A percentile compares a stretch with the other conserved stretches of the same genome.
Conservation (phyloP, 495 filamentous ascomycete genomes). For the Haplographium delicatum region DNA sequence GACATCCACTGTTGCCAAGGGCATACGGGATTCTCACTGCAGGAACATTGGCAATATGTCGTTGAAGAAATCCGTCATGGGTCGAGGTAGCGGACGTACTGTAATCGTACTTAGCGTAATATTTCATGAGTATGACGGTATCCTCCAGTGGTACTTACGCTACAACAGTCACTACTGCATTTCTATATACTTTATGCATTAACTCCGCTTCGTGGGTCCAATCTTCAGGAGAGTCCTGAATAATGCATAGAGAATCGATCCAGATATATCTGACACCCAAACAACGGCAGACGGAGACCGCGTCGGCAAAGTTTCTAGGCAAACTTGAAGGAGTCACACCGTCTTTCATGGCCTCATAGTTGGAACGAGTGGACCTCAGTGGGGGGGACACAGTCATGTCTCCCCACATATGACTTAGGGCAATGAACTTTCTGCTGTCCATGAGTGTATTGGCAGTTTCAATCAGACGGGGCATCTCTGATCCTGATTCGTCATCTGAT, state of each 20-base stretch:
- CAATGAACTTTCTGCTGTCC: background rate
- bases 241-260: conserved; percentile 9
- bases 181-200: conserved; percentile 16
- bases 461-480: background rate
- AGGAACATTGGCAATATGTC: conserved; percentile 10
- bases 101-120: background rate
- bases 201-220: conserved; percentile 10
- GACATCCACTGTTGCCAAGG: background rate
- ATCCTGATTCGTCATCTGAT: background rate
- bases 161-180: conserved; percentile 17
- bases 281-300: background rate
- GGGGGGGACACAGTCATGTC: conserved; percentile 3
- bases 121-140: background rate
- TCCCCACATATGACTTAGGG: conserved; percentile 23
- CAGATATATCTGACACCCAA: conserved; percentile 4
- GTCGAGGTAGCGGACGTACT: conserved; percentile 16
- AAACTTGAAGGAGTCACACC: background rate
- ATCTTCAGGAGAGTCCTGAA: conserved; percentile 15
- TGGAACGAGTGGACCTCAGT: background rate
- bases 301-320: background rate
- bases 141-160: conserved; percentile 9
- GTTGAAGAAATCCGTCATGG: conserved; percentile 17
- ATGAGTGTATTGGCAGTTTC: conserved; percentile 5
- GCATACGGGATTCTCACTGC: conserved; percentile 5
- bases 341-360: conserved; percentile 4